Conservation (phyloP, 192 early-diverging fungal genomes). For the Phycomyces blakesleeanus region DNA sequence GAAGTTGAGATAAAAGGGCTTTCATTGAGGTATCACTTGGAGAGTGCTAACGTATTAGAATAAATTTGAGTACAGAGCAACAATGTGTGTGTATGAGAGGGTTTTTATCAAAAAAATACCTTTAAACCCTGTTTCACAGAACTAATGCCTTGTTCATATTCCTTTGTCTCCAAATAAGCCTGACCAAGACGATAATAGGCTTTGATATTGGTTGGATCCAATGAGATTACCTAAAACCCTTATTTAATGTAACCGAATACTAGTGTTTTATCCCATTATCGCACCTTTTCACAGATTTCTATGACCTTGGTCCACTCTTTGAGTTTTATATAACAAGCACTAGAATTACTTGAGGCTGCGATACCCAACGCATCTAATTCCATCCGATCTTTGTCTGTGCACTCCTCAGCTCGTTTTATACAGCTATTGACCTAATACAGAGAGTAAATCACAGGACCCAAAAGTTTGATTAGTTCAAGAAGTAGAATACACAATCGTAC, state of each 20-base stretch:
- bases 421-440: too few species aligned
- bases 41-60: too few species aligned
- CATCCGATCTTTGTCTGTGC: slow-evolving; percentile 21
- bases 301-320: slow-evolving; percentile 19
- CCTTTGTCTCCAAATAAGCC: slow-evolving; percentile 39
- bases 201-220: slow-evolving; percentile 35
- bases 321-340: slow-evolving; percentile 16
- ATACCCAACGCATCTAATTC: slow-evolving; percentile 10
- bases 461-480: too few species aligned
- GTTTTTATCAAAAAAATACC: too few species aligned
- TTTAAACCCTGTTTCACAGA: slow-evolving; percentile 29
- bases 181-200: slow-evolving; percentile 42
- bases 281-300: slow-evolving; percentile 32
- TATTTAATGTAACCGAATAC: too few species aligned
- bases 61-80: too few species aligned
- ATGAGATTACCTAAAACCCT: too few species aligned
- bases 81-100: too few species aligned
- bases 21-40: too few species aligned
- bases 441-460: too few species aligned
- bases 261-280: neutral
- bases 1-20: too few species aligned
- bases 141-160: slow-evolving; percentile 36
- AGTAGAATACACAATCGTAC: too few species aligned
- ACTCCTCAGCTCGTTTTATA: slow-evolving; percentile 18
- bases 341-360: slow-evolving; percentile 31